A percentile compares a stretch with the other conserved stretches of the same genome.
phyloP scores from a whole-genome alignment of 1,284 basidiomycete genomes.

The Coniferiporia sulphurascens region DNA sequence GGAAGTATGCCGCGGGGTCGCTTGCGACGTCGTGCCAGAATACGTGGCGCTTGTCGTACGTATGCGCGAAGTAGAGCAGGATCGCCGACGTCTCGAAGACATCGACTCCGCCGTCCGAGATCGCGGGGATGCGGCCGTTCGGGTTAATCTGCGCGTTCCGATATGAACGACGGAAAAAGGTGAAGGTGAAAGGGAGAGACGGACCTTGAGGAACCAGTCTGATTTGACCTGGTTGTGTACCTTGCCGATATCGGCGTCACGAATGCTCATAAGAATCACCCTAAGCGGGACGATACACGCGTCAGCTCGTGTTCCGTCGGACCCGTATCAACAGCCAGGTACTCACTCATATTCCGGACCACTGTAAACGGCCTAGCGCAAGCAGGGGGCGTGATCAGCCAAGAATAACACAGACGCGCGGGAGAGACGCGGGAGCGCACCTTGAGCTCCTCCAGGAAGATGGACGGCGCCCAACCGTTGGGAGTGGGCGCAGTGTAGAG shows the following conservation, averaged over 20 bases:
- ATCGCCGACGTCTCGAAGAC: slow-evolving; percentile 56
- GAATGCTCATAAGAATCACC: slow-evolving; percentile 1
- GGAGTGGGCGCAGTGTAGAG: slow-evolving; percentile 13
- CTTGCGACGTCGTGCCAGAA: slow-evolving; percentile 41
- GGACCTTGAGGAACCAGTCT: slow-evolving; percentile 9
- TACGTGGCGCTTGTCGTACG: slow-evolving; percentile 44
- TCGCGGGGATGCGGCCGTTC: slow-evolving; percentile 54
- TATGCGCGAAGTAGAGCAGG: slow-evolving; percentile 47
- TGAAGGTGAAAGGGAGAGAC: background rate
- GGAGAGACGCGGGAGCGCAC: background rate
- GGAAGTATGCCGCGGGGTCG: slow-evolving; percentile 39
- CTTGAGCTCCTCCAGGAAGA: slow-evolving; percentile 42
- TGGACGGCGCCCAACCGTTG: slow-evolving; percentile 24
- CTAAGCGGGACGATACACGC: background rate
- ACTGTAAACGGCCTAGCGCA: background rate
- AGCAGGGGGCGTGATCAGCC: no score
- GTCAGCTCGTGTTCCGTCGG: background rate
- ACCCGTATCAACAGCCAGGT: no score
- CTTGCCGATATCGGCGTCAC: slow-evolving; percentile 11
- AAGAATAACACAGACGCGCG: background rate
- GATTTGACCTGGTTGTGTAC: slow-evolving; percentile 11
- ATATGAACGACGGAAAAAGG: background rate
- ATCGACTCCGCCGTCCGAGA: slow-evolving; percentile 39
- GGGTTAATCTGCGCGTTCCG: slow-evolving; percentile 45
- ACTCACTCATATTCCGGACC: slow-evolving; percentile 10